phyloP scores from a whole-genome alignment of 106 monocot genomes.

The Dioscorea zingiberensis region DNA sequence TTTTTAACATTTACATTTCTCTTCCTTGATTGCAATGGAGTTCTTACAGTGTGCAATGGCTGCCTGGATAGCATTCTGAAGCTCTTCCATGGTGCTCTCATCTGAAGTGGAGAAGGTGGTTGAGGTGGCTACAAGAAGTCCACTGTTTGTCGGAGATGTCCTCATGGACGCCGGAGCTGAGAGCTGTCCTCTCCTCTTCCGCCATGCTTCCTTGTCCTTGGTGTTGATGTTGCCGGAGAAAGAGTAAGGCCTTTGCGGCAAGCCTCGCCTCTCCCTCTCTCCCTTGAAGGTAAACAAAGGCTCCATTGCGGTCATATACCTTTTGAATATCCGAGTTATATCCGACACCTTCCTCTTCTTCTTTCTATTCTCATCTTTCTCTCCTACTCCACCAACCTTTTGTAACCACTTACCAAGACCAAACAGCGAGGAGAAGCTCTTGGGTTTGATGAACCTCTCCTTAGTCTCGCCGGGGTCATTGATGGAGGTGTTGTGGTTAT shows the following conservation, averaged over 20 bases:
- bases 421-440: constrained; percentile 24
- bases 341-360: constrained; percentile 10
- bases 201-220: constrained; percentile 13
- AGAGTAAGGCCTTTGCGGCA: constrained; percentile 43
- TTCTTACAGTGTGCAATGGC: constrained; percentile 93
- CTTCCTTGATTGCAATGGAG: constrained; percentile 34
- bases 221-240: constrained; percentile 43
- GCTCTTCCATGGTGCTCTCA: constrained; percentile 96
- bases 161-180: constrained; percentile 74
- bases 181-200: constrained; percentile 34
- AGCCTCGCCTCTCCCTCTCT: constrained; percentile 18
- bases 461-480: constrained; percentile 10
- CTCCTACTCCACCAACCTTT: constrained; percentile 8
- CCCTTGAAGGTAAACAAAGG: constrained; percentile 15
- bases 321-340: constrained; percentile 35
- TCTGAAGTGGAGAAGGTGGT: constrained; percentile 31
- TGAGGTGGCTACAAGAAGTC: constrained; percentile 37
- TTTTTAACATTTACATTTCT: constrained; percentile 11
- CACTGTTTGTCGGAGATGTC: constrained; percentile 77
- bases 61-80: constrained; percentile 80
- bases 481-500: too few species aligned
- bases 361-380: constrained; percentile 16
- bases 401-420: constrained; percentile 17
- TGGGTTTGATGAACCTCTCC: constrained; percentile 4
- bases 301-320: constrained; percentile 37